Evolutionary conservation across 176 grass and related monocot genomes (phyloP), one percentile per base, ranked within the genome.

Genomic region (Avena eriantha): DNA sequence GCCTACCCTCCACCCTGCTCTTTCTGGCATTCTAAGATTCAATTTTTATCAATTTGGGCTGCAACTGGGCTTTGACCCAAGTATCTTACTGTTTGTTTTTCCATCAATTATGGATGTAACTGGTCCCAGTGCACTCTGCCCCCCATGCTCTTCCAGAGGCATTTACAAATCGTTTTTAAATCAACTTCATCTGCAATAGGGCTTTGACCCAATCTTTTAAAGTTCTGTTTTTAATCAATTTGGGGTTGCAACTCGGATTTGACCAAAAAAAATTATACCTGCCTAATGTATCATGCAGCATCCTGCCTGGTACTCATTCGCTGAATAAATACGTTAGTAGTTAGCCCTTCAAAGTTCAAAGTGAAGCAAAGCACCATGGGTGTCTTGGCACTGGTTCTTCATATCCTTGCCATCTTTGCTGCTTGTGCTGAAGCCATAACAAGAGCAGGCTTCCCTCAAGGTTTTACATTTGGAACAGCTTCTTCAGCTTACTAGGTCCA

Each of bases 381-480:
- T 86, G 53, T 80, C 76, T 69, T 92, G 33, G 21, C 84, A 68
- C 65, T 87, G 39, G 41, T 93, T 58, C 59, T 63, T 14, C 79
- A 53, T 91, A 31, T 88, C 60, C 73, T 95, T 76, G 29, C 92
- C 77, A 91, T 81, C 63, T 89, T 95, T 45, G 58, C 76, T 18
- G 69, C 73, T 16, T 83, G 81, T 60, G 66, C 73, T 82, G 86
- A 95, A 75, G 89, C 93, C 76, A 72, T 98, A 82, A 80, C 79
- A 24, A 92, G 96, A 87, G 88, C 67, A 66, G 91, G 94, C 78
- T 98, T 98, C 84, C 92, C 96, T 67, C 66, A 79, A 26, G 93
- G 88, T 69, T 98, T 98, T 86, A 76, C 91, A 76, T 95, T 98
- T 69, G 96, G 96, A 78, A 98, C 96, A 21, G 96, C 96, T 85